Base-by-base conservation (phyloP, 352 stramenopile species). In the Globisporangium parvum region DNA sequence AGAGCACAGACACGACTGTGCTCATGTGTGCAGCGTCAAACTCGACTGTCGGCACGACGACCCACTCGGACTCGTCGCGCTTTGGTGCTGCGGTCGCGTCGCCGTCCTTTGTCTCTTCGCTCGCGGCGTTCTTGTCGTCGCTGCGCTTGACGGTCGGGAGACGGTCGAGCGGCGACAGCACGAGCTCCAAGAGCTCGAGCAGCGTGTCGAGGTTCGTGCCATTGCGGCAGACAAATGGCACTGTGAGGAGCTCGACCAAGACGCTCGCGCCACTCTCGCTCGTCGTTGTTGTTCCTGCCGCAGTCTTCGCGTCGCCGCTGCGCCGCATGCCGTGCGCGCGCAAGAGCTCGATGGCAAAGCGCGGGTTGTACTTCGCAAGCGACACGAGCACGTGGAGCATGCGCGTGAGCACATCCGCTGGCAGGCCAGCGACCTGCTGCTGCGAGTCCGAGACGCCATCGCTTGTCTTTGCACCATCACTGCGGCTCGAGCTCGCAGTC, bases 121-220 rank as follows among this genome's bases (percentile, higher is more conserved):
- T 54, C 12, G 39, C n/a, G 33, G 35, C 41, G 49, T 53, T 23
- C 11, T 67, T 64, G 11, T 76, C 69, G 10, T 56, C 69, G 10
- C 55, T 64, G 18, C 48, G 23, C 2, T 46, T 57, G 6, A 20
- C 17, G 2, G 58, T 52, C 14, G 39, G 23, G 5, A 98, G 52
- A 12, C 92, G 74, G 26, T 88, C 86, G 14, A 98, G 70, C 35
- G 93, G 94, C 6, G 85, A 78, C 12, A 97, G 67, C 44, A 97
- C 71, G 47, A 87, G 59, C 66, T 98, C 94, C 11, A 98, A 67
- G 11, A 98, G 63, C 60, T 94, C 82, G 1, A 98, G 71, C 33
- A 98, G 67, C 40, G 95, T 85, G 58, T 98, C 94, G 24, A 98
- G 69, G 57, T 95, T 96, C 17, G 83, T 85, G n/a, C 80, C 77